Conservation (phyloP, 2,329 filamentous ascomycete species). For the Neonectria punicea region DNA sequence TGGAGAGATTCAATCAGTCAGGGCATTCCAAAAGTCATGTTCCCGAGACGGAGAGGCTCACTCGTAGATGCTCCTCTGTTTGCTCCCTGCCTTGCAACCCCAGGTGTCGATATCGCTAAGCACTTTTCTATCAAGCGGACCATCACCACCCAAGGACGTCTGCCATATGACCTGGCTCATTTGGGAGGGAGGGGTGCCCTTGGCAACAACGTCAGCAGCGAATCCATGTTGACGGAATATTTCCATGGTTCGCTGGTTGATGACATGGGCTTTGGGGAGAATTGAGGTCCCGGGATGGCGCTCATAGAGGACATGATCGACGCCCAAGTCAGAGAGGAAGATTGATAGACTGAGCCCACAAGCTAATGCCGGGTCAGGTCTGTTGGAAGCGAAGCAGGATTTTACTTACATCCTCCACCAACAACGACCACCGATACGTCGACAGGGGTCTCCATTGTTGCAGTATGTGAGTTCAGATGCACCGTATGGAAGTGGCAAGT, state of each 20-base stretch:
- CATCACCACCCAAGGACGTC: slow-evolving; percentile 1
- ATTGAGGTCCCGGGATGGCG: neutral
- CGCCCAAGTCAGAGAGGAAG: slow-evolving; percentile 1
- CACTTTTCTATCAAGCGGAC: neutral
- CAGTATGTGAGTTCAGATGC: too few species aligned
- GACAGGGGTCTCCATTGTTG: neutral
- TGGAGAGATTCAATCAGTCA: neutral
- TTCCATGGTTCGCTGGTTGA: slow-evolving; percentile 6
- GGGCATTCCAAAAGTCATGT: neutral
- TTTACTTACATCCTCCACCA: neutral
- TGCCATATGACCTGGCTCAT: slow-evolving; percentile 3
- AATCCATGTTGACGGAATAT: neutral
- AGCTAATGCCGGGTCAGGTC: neutral
- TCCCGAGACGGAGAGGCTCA: neutral
- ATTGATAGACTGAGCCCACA: neutral
- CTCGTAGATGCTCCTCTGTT: neutral
- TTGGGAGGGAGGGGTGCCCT: neutral
- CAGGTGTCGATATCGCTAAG: neutral
- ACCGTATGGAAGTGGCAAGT: neutral
- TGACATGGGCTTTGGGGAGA: neutral
- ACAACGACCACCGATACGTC: neutral
- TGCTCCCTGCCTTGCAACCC: neutral
- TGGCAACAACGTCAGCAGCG: neutral
- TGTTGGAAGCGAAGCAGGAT: neutral
- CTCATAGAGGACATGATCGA: neutral